phyloP scores from a whole-genome alignment of 441 rosid genomes.

The Metrosideros polymorpha region DNA sequence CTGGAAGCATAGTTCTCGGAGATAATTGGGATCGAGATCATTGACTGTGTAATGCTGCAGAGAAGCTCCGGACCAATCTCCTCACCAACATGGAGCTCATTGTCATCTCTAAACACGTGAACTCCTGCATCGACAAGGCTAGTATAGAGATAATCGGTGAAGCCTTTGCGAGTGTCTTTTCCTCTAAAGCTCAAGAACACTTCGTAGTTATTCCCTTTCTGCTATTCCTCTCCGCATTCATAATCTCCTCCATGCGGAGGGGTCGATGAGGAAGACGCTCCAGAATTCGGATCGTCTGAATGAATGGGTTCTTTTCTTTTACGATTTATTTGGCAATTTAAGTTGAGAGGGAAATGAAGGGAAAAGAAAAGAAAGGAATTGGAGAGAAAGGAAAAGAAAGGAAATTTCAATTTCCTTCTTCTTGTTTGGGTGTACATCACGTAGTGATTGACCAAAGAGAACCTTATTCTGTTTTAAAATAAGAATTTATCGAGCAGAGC shows the following conservation, averaged over 20 bases:
- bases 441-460: not conserved
- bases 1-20: not conserved
- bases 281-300: rapidly evolving
- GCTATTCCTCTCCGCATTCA: rapidly evolving
- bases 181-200: not conserved
- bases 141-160: not conserved
- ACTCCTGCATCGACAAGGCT: not conserved
- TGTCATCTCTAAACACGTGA: not conserved
- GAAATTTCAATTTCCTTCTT: not conserved
- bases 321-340: not conserved
- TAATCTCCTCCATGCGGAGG: not conserved
- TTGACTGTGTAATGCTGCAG: not conserved
- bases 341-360: not conserved
- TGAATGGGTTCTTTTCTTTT: not conserved
- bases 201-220: rapidly evolving
- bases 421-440: not conserved
- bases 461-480: not conserved
- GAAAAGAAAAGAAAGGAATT: not conserved
- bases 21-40: not conserved
- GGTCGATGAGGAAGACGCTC: not conserved
- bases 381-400: not conserved
- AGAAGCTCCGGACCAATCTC: not conserved
- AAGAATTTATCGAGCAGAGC: not conserved
- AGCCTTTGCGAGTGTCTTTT: not conserved
- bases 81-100: not conserved